Percentiles rank a stretch among this genome's conserved stretches.
Evolutionary conservation across 805 yeast species (phyloP).

Genomic region (Lachancea thermotolerans): DNA sequence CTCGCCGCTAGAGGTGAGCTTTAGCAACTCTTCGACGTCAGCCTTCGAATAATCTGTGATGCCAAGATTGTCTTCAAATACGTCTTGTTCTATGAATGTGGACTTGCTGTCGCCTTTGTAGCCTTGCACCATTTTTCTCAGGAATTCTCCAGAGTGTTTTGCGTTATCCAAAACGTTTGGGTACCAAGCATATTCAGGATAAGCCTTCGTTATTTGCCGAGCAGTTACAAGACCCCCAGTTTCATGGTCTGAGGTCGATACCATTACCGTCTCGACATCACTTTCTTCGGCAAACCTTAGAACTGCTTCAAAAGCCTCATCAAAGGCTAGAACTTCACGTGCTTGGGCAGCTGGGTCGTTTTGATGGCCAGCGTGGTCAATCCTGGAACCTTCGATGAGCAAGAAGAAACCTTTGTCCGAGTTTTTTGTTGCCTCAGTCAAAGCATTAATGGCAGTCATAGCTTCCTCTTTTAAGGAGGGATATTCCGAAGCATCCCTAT

Average conservation of each 20-base stretch:
- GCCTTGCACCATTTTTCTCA: slow-evolving; percentile 41
- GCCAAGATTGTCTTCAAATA: slow-evolving; percentile 62
- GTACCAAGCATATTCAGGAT: slow-evolving; percentile 85
- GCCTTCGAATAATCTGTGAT: slow-evolving; percentile 47
- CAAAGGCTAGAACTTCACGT: slow-evolving; percentile 82
- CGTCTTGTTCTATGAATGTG: slow-evolving; percentile 44
- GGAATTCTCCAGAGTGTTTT: slow-evolving; percentile 69
- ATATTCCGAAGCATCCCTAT: slow-evolving; percentile 50
- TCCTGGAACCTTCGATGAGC: slow-evolving; percentile 84
- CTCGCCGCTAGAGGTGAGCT: slow-evolving; percentile 24
- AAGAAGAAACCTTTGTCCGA: slow-evolving; percentile 81
- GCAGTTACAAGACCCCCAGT: slow-evolving; percentile 93
- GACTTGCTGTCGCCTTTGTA: slow-evolving; percentile 28
- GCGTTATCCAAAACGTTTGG: slow-evolving; percentile 71
- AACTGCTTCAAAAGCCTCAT: slow-evolving; percentile 71
- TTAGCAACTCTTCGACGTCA: slow-evolving; percentile 45
- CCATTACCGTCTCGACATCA: slow-evolving; percentile 68
- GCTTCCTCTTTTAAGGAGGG: slow-evolving; percentile 82
- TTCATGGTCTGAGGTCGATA: slow-evolving; percentile 90
- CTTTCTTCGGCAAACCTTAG: slow-evolving; percentile 58
- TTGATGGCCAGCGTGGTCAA: slow-evolving; percentile 92
- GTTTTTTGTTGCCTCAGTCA: slow-evolving; percentile 58
- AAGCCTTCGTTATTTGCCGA: slow-evolving; percentile 57
- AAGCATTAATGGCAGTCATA: slow-evolving; percentile 61
- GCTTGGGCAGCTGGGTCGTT: slow-evolving; percentile 95